Evolutionary conservation across 2,329 filamentous ascomycete species (phyloP).

Genomic region (Monosporascus sp.): DNA sequence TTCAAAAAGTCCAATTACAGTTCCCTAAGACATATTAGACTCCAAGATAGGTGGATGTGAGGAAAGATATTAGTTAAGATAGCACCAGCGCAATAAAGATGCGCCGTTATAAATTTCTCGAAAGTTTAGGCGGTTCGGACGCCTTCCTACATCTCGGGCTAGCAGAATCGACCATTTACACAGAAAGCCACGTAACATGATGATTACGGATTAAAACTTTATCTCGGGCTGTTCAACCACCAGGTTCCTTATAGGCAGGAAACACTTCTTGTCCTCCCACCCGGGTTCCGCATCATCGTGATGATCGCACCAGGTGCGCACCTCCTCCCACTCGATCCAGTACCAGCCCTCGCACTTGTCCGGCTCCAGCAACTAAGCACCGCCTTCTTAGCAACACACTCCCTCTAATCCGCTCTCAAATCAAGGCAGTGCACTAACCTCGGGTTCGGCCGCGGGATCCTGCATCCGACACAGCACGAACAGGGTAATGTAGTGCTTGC

Average conservation of each 20-base stretch:
- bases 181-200: no score
- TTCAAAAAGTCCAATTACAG: no score
- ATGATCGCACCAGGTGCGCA: slow-evolving; percentile 28
- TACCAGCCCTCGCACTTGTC: slow-evolving; percentile 47
- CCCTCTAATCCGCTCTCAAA: slow-evolving; percentile 23
- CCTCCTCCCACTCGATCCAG: slow-evolving; percentile 41
- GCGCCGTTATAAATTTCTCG: no score
- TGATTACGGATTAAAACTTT: background rate
- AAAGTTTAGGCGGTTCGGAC: background rate
- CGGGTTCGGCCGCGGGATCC: slow-evolving; percentile 42
- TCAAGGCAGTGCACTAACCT: slow-evolving; percentile 37
- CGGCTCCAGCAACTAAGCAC: slow-evolving; percentile 37
- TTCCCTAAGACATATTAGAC: no score
- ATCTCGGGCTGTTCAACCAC: slow-evolving; percentile 12
- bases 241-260: slow-evolving; percentile 31
- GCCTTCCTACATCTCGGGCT: no score
- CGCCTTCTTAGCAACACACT: slow-evolving; percentile 2
- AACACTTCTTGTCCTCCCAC: slow-evolving; percentile 27
- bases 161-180: background rate
- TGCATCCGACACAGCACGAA: slow-evolving; percentile 54
- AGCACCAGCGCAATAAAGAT: no score
- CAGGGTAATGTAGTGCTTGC: slow-evolving; percentile 70
- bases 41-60: no score
- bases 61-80: no score
- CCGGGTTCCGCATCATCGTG: slow-evolving; percentile 17